Evolutionary conservation across 148 eudicot genomes (phyloP).

Genomic region (Chenopodium quinoa): DNA sequence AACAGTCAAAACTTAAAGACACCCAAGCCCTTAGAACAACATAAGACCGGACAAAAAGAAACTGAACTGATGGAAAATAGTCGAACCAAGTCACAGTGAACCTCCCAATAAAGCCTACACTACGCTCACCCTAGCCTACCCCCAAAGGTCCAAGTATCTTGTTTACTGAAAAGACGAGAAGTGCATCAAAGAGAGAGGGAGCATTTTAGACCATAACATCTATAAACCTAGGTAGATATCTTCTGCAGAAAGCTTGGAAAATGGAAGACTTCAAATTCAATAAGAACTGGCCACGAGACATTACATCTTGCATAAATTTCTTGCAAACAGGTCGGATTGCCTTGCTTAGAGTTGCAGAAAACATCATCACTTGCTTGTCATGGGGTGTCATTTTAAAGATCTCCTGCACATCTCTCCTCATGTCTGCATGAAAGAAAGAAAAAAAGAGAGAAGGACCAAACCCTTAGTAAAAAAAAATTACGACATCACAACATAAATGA

Average conservation of each 20-base stretch:
- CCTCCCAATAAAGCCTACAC: not conserved
- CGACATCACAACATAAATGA: not conserved
- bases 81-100: not conserved
- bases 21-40: not conserved
- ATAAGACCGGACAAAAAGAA: not conserved
- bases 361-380: slow-evolving; percentile 99
- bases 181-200: slow-evolving; percentile 24
- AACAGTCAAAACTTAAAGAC: slow-evolving; percentile 11
- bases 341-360: slow-evolving; percentile 96
- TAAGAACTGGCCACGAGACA: slow-evolving; percentile 66
- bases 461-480: not conserved
- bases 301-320: slow-evolving; percentile 99
- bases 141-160: not conserved
- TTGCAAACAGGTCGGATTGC: slow-evolving; percentile 98
- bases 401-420: slow-evolving; percentile 97
- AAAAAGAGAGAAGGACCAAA: not conserved
- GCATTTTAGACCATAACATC: slow-evolving; percentile 37
- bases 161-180: slow-evolving; percentile 16
- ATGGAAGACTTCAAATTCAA: slow-evolving; percentile 64
- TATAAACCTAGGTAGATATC: slow-evolving; percentile 32
- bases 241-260: slow-evolving; percentile 43
- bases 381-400: slow-evolving; percentile 99
- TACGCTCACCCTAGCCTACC: not conserved
- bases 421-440: slow-evolving; percentile 44
- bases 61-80: not conserved